phyloP scores from a whole-genome alignment of 2,329 filamentous ascomycete species.

The Nigrograna mackinnonii region DNA sequence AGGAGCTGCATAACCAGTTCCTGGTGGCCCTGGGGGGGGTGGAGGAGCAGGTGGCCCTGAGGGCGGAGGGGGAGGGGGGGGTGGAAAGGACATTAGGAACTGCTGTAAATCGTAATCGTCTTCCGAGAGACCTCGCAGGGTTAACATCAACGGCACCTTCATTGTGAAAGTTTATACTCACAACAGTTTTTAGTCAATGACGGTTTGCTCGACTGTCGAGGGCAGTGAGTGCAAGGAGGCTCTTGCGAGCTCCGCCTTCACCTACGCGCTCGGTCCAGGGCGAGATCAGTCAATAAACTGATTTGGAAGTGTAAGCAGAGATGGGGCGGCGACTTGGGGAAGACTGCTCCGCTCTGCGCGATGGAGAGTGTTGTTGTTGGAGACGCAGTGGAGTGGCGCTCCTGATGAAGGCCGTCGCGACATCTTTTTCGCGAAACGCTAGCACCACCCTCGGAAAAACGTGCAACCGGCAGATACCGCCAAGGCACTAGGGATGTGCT shows the following conservation, averaged over 20 bases:
- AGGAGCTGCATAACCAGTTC: slow-evolving; percentile 15
- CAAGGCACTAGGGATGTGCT: too few species aligned
- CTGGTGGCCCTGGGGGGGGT: slow-evolving; percentile 44
- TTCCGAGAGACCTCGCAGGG: background rate
- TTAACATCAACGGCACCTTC: too few species aligned
- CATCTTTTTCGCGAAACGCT: too few species aligned
- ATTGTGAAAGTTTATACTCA: too few species aligned
- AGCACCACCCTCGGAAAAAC: too few species aligned
- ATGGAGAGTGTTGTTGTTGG: slow-evolving; percentile 7
- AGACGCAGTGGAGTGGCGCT: slow-evolving; percentile 7
- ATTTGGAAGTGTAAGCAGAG: too few species aligned
- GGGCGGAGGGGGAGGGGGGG: slow-evolving; percentile 49
- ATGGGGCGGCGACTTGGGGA: background rate
- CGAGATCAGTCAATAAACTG: too few species aligned
- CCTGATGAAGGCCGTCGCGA: background rate
- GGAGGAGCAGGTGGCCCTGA: slow-evolving; percentile 54
- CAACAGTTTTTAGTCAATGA: too few species aligned
- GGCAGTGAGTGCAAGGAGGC: too few species aligned
- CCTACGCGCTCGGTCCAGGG: slow-evolving; percentile 12
- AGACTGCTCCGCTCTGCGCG: slow-evolving; percentile 5
- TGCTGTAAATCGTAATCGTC: too few species aligned
- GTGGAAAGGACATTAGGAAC: slow-evolving; percentile 43
- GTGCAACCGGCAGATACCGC: too few species aligned
- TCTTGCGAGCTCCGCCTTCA: slow-evolving; percentile 10
- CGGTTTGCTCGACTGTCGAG: too few species aligned